Evolutionary conservation across 768 basidiomycete genomes (phyloP).

Genomic region (Mycena olivaceomarginata): DNA sequence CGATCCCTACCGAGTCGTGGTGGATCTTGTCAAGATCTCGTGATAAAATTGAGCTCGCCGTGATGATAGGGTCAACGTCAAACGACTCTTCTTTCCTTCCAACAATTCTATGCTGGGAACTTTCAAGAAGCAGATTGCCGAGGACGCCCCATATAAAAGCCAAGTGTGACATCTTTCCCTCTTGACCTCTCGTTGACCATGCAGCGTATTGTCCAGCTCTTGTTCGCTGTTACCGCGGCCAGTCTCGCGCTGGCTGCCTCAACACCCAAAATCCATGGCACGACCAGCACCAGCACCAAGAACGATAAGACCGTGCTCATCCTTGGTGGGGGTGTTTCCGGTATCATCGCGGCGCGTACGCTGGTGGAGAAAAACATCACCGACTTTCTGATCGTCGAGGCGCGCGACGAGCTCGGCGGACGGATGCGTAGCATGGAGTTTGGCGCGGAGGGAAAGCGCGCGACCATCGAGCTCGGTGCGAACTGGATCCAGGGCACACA

Average conservation of each 20-base stretch:
- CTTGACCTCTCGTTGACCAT: conserved; percentile 10
- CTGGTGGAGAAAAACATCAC: conserved; percentile 71
- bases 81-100: too few species aligned
- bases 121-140: conserved; percentile 10
- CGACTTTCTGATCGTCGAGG: conserved; percentile 80
- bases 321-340: conserved; percentile 80
- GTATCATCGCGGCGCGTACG: conserved; percentile 78
- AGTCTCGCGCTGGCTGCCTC: conserved; percentile 8
- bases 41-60: too few species aligned
- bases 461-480: conserved; percentile 73
- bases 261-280: neutral
- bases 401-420: conserved; percentile 75
- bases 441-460: conserved; percentile 54
- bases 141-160: neutral
- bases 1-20: too few species aligned
- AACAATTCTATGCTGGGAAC: neutral
- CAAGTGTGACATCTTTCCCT: conserved; percentile 11
- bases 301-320: conserved; percentile 65
- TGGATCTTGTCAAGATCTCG: too few species aligned
- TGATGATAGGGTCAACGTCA: too few species aligned
- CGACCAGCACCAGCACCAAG: conserved; percentile 15
- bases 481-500: conserved; percentile 78
- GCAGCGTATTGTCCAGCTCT: conserved; percentile 3
- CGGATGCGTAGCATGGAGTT: conserved; percentile 71
- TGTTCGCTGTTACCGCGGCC: neutral